Evolutionary conservation across 306 rosid species (phyloP).

Genomic region (Lathyrus aphaca): DNA sequence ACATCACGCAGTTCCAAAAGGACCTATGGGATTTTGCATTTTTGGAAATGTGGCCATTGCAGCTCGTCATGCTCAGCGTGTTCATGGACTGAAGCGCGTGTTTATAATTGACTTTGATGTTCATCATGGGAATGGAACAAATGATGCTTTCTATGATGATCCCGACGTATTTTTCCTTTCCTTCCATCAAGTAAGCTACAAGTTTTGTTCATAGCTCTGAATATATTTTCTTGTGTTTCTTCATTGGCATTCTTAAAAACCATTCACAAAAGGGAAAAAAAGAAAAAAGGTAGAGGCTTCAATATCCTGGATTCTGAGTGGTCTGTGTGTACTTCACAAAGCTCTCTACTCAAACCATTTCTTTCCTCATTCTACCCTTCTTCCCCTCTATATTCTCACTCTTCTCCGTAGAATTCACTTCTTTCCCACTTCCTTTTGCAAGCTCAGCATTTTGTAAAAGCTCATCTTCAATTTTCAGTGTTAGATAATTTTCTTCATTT

Average conservation of each 20-base stretch:
- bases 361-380: background rate
- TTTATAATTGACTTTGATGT: slow-evolving; percentile 94
- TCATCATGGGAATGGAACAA: slow-evolving; percentile 96
- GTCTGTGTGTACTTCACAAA: slow-evolving; percentile 5
- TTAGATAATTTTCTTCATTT: background rate
- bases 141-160: slow-evolving; percentile 89
- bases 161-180: slow-evolving; percentile 89
- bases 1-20: slow-evolving; percentile 92
- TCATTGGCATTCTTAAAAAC: slow-evolving; percentile 34
- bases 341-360: background rate
- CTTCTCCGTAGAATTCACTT: background rate
- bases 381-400: slow-evolving; percentile 1
- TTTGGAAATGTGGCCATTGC: slow-evolving; percentile 93
- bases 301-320: background rate
- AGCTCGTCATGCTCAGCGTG: slow-evolving; percentile 88
- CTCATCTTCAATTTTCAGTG: slow-evolving; percentile 1
- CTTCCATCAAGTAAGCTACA: slow-evolving; percentile 82
- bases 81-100: slow-evolving; percentile 78
- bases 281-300: background rate
- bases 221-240: slow-evolving; percentile 1
- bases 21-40: slow-evolving; percentile 94
- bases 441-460: background rate
- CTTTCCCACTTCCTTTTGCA: background rate
- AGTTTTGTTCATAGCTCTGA: slow-evolving; percentile 23
- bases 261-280: slow-evolving; percentile 9